Evolutionary conservation across 768 basidiomycete species (phyloP).

Genomic region (Calocybe cyanea): DNA sequence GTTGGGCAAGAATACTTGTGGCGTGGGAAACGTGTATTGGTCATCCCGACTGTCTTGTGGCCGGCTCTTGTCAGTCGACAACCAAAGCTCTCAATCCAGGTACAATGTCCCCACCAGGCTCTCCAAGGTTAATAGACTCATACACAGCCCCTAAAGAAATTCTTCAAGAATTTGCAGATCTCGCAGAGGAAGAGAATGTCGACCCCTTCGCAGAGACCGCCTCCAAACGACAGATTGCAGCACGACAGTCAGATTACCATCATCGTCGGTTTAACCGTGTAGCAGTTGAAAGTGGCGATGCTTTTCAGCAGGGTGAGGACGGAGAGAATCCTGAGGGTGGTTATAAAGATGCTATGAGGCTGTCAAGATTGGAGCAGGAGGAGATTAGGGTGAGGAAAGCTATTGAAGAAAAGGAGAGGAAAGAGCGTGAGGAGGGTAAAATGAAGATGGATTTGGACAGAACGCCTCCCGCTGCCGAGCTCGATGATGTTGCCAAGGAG

Average conservation of each 20-base stretch:
- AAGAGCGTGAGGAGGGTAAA: slow-evolving; percentile 66
- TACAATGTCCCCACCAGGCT: slow-evolving; percentile 56
- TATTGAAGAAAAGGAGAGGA: slow-evolving; percentile 86
- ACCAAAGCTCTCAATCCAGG: slow-evolving; percentile 24
- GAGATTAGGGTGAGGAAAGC: slow-evolving; percentile 78
- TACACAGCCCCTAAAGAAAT: slow-evolving; percentile 93
- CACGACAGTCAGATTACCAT: slow-evolving; percentile 94
- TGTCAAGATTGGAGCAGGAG: slow-evolving; percentile 89
- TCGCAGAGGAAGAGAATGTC: slow-evolving; percentile 90
- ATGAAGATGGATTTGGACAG: slow-evolving; percentile 87
- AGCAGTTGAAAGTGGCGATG: slow-evolving; percentile 77
- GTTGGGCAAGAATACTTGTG: slow-evolving; percentile 5
- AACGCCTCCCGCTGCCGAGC: slow-evolving; percentile 82
- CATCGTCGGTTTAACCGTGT: slow-evolving; percentile 84
- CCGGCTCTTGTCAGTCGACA: slow-evolving; percentile 6
- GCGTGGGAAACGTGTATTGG: slow-evolving; percentile 33
- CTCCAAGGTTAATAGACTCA: slow-evolving; percentile 80
- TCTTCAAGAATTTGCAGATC: slow-evolving; percentile 87
- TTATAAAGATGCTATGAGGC: slow-evolving; percentile 95
- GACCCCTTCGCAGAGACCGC: slow-evolving; percentile 93
- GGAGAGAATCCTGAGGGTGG: slow-evolving; percentile 75
- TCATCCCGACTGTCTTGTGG: slow-evolving; percentile 19
- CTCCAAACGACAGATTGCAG: slow-evolving; percentile 88
- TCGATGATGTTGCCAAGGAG: slow-evolving; percentile 69
- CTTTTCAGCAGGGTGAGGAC: slow-evolving; percentile 64